These are phyloP conservation scores for Styphnolobium japonicum DNA, from an alignment of 306 rosid genomes.

Conservation along the genomic window DNA sequence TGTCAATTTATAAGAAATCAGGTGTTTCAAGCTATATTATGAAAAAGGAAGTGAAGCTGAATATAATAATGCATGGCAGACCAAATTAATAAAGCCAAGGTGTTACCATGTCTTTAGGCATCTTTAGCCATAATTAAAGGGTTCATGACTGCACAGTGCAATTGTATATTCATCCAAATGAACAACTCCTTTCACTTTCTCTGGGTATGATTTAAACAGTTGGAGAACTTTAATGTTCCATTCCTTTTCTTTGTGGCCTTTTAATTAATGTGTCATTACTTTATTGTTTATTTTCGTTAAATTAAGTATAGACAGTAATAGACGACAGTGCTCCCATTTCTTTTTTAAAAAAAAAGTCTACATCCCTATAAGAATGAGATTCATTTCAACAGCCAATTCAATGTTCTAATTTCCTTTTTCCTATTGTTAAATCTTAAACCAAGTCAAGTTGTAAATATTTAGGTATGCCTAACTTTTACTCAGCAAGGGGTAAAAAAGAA, in stretches of 20 bases:
- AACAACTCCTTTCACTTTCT: not conserved
- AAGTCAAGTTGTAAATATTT: not conserved
- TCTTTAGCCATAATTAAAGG: constrained; percentile 25
- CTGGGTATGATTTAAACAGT: not conserved
- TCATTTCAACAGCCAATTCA: not conserved
- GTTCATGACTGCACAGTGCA: not conserved
- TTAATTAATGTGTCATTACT: constrained; percentile 9
- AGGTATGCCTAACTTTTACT: not conserved
- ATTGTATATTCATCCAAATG: not conserved
- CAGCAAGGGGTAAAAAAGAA: not conserved
- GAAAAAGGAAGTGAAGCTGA: not conserved
- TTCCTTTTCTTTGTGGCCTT: not conserved
- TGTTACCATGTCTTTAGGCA: constrained; percentile 8
- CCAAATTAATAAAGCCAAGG: constrained; percentile 1
- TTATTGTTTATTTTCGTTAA: not conserved
- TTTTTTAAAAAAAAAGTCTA: not conserved
- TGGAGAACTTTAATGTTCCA: not conserved
- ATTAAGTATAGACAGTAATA: not conserved
- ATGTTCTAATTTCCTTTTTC: not conserved
- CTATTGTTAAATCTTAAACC: not conserved
- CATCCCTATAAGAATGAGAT: not conserved
- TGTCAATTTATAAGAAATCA: not conserved
- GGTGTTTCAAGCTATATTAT: not conserved
- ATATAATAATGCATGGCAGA: constrained; percentile 17
- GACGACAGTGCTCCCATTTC: not conserved